Percentiles rank a stretch among this genome's conserved stretches.
phyloP scores from a whole-genome alignment of 495 filamentous ascomycete species.

The Mycothermus thermophilus region DNA sequence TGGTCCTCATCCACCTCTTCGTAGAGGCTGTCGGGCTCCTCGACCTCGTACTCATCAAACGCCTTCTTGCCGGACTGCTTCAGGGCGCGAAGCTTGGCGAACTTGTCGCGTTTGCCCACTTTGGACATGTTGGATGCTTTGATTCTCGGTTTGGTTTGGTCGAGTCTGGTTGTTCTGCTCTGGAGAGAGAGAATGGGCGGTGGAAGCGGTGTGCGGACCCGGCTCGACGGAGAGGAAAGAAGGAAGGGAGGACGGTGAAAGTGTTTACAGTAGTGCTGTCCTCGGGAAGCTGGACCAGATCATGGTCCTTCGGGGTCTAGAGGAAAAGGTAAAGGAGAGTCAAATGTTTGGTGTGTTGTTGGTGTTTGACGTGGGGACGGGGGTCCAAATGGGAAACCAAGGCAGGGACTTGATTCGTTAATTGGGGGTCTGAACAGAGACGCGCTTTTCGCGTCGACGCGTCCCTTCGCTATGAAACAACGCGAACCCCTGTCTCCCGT shows the following conservation, averaged over 20 bases:
- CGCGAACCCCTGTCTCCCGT: background rate
- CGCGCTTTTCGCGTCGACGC: constrained; percentile 19
- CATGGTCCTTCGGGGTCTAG: too few relatives aligned
- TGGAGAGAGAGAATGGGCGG: too few relatives aligned
- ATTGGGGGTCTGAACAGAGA: constrained; percentile 10
- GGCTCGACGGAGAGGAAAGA: too few relatives aligned
- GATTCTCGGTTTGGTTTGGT: background rate
- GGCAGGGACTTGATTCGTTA: constrained; percentile 3
- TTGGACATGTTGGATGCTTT: constrained; percentile 26
- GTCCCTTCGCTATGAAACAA: constrained; percentile 9
- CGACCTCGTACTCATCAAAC: constrained; percentile 74
- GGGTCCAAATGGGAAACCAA: too few relatives aligned
- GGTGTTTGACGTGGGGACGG: background rate
- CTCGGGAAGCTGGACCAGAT: too few relatives aligned
- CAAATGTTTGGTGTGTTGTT: background rate
- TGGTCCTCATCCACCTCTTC: constrained; percentile 95
- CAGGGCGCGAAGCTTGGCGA: constrained; percentile 74
- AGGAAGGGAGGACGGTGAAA: too few relatives aligned
- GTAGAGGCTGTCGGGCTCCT: constrained; percentile 74
- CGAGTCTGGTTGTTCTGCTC: background rate
- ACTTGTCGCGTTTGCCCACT: constrained; percentile 31
- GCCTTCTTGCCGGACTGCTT: constrained; percentile 83
- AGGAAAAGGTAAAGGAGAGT: too few relatives aligned
- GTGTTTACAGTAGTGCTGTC: too few relatives aligned
- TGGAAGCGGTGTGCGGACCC: too few relatives aligned